Base-by-base conservation (phyloP, 768 basidiomycete species). In the Trametes cinnabarina region DNA sequence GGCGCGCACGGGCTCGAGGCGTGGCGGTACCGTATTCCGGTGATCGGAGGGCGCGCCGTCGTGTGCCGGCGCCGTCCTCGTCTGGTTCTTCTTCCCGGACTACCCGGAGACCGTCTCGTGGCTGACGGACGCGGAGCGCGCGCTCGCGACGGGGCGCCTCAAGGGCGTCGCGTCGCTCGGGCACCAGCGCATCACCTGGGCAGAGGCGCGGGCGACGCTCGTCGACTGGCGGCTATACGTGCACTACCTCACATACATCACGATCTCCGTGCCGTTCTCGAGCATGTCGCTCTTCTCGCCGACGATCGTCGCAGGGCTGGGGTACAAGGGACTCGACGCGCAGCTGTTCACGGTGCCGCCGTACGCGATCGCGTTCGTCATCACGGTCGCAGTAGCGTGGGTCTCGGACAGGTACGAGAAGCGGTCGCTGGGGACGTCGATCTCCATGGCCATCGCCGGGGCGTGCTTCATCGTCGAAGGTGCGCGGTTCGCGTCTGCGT, bases 281-380 rank as follows among this genome's bases (percentile, higher is more conserved):
- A 71, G 69, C 47, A 63, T 73, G 41, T 60, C 51, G 46, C 83
- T 88, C 63, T 91, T 92, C 71, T 74, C 83, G 8, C 90, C 90
- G 6, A 85, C 86, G 3, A 88, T 92, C 69, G 82, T 92, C 6
- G 74, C 81, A 28, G 74, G 76, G 17, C 77, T 88, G 3, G 86
- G 86, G 19, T 86, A 79, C 67, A 76, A 76, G 2, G 76, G 79
- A 0, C 74, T 80, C 30, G 68, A 73, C 22, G 81, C 83, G 11
- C 85, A 88, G 64, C 74, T 88, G 2, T 82, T 85, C 77, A 84
- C 80, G 14, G 86, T 87, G 2, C 77, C 76, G 4, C 77, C 77
- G 10, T 76, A 72, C 30, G 73, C 76, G 4, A 71, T 71, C 9
- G 74, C 68, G 19, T 75, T 65, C 47, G 72, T 62, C 15, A 58